phyloP scores from a whole-genome alignment of 768 basidiomycete genomes.

The Pleurotus citrinopileatus region DNA sequence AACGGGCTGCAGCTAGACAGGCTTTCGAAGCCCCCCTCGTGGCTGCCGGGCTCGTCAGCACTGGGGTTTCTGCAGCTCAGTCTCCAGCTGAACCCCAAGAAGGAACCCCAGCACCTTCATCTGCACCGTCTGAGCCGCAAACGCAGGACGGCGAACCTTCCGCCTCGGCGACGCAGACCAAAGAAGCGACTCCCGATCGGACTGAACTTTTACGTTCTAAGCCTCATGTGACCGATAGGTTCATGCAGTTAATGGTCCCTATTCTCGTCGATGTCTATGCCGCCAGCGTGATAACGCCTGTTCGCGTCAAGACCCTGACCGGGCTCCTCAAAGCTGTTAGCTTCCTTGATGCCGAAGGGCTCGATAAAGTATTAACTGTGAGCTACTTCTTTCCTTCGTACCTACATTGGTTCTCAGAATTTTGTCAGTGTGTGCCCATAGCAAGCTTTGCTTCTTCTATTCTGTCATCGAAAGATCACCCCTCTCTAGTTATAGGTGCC shows the following conservation, averaged over 20 bases:
- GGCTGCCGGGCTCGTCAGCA: slow-evolving; percentile 11
- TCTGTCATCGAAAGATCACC: slow-evolving; percentile 88
- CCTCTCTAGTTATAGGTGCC: slow-evolving; percentile 80
- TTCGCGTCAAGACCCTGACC: slow-evolving; percentile 86
- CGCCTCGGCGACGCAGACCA: slow-evolving; percentile 29
- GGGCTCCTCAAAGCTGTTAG: slow-evolving; percentile 89
- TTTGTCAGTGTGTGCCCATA: slow-evolving; percentile 80
- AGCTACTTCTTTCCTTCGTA: slow-evolving; percentile 23
- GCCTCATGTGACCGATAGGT: slow-evolving; percentile 73
- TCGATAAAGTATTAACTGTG: slow-evolving; percentile 78
- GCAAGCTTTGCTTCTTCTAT: slow-evolving; percentile 95
- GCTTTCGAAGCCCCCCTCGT: slow-evolving; percentile 28
- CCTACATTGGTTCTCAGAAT: slow-evolving; percentile 8
- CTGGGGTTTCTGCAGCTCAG: slow-evolving; percentile 19
- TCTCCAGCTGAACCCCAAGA: slow-evolving; percentile 15
- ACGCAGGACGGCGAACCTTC: slow-evolving; percentile 38
- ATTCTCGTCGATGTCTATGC: slow-evolving; percentile 98
- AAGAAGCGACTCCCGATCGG: slow-evolving; percentile 47
- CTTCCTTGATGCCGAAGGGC: slow-evolving; percentile 75
- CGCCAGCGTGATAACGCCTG: slow-evolving; percentile 88
- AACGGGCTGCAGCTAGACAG: slow-evolving; percentile 68
- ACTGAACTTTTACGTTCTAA: slow-evolving; percentile 75
- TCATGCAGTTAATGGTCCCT: slow-evolving; percentile 87
- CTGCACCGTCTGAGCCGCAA: slow-evolving; percentile 29
- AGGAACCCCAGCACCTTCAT: slow-evolving; percentile 18